Conservation (phyloP, 352 stramenopile species). For the Phytophthora idaei region DNA sequence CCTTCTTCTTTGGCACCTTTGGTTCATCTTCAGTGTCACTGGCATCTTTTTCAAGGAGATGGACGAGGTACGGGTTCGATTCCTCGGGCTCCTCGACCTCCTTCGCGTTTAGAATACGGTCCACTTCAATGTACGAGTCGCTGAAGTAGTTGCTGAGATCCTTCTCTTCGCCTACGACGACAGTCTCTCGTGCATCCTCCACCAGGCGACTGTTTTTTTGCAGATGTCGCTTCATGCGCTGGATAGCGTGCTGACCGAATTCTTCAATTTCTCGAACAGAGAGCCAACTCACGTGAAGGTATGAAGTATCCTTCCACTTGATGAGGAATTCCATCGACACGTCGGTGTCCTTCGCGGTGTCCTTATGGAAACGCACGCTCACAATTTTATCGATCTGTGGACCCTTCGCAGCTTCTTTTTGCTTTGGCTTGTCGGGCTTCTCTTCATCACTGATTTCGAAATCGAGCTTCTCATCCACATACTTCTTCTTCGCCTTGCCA, state of each 20-base stretch:
- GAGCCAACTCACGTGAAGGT: slow-evolving; percentile 99
- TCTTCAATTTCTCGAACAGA: slow-evolving; percentile 93
- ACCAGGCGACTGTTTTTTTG: slow-evolving; percentile 89
- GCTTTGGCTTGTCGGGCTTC: slow-evolving; percentile 42
- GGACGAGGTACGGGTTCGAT: slow-evolving; percentile 67
- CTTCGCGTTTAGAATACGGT: slow-evolving; percentile 79
- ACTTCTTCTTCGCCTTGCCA: slow-evolving; percentile 86
- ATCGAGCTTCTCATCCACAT: slow-evolving; percentile 81
- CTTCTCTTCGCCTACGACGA: slow-evolving; percentile 75
- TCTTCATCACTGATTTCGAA: slow-evolving; percentile 82
- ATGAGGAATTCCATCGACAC: slow-evolving; percentile 97
- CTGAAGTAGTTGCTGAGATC: slow-evolving; percentile 87
- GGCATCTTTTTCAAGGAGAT: slow-evolving; percentile 41
- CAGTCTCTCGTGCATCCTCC: slow-evolving; percentile 74
- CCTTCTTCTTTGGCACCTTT: slow-evolving; percentile 64
- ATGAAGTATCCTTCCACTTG: slow-evolving; percentile 98
- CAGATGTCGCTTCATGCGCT: slow-evolving; percentile 85
- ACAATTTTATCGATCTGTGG: slow-evolving; percentile 95
- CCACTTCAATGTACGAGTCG: slow-evolving; percentile 83
- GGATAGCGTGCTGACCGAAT: slow-evolving; percentile 79
- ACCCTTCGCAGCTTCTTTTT: slow-evolving; percentile 55
- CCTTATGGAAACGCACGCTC: slow-evolving; percentile 83
- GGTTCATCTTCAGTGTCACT: slow-evolving; percentile 52
- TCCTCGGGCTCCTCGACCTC: slow-evolving; percentile 79
- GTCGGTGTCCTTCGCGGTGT: slow-evolving; percentile 45